Percentiles rank a stretch among this genome's conserved stretches.
Conservation (phyloP, 257 asterid genomes). For the Nicotiana obtusifolia region DNA sequence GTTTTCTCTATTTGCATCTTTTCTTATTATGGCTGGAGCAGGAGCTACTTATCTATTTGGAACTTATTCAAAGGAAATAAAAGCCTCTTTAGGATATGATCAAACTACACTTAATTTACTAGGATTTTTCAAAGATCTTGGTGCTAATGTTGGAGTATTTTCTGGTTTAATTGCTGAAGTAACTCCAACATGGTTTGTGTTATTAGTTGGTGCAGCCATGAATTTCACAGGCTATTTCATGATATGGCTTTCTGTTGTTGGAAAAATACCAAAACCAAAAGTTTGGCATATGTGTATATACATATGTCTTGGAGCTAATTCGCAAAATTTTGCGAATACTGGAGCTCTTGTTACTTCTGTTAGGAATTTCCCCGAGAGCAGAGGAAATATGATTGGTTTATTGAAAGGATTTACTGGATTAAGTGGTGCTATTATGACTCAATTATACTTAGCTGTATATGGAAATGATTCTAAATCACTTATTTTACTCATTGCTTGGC, state of each 20-base stretch:
- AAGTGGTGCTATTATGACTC: conserved; percentile 80
- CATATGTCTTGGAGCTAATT: conserved; percentile 78
- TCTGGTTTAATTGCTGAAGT: conserved; percentile 80
- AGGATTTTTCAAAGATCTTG: conserved; percentile 75
- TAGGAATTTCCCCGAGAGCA: conserved; percentile 59
- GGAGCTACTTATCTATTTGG: conserved; percentile 90
- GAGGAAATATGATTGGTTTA: conserved; percentile 62
- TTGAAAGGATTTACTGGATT: conserved; percentile 75
- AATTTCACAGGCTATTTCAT: conserved; percentile 74
- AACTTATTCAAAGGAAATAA: conserved; percentile 73
- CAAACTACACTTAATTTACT: conserved; percentile 79
- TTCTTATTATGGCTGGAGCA: conserved; percentile 82
- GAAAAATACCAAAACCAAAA: conserved; percentile 37
- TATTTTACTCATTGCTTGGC: conserved; percentile 81
- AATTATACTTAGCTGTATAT: conserved; percentile 64
- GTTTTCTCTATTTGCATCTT: conserved; percentile 82
- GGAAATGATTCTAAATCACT: conserved; percentile 68
- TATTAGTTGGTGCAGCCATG: conserved; percentile 62
- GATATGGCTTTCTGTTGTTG: conserved; percentile 63
- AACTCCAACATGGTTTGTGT: conserved; percentile 76
- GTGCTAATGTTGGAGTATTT: conserved; percentile 77
- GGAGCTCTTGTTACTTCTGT: conserved; percentile 84
- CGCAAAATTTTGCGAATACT: conserved; percentile 80
- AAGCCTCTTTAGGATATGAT: conserved; percentile 58
- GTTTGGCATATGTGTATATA: conserved; percentile 82